These are phyloP conservation scores for Phytophthora ramorum DNA, from an alignment of 352 stramenopile genomes.

Conservation along the genomic window DNA sequence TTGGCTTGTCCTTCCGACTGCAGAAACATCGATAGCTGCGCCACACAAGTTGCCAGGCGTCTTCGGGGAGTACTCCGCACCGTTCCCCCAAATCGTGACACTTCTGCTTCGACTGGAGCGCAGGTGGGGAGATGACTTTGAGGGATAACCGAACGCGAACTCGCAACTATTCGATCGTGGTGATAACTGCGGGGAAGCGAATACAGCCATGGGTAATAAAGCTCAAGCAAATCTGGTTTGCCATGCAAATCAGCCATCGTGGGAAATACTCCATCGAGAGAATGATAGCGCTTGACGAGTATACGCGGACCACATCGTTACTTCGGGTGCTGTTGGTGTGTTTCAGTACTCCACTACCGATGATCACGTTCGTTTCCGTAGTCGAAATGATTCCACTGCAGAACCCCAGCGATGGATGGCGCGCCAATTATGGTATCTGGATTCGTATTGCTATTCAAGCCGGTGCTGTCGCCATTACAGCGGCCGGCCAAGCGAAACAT, in stretches of 20 bases:
- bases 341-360: conserved; percentile 9
- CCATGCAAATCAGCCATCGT: conserved; percentile 30
- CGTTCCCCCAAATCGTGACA: neutral
- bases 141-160: neutral
- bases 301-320: conserved; percentile 4
- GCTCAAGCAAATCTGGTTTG: conserved; percentile 20
- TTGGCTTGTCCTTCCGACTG: neutral
- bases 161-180: conserved; percentile 9
- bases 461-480: neutral
- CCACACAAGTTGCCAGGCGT: neutral
- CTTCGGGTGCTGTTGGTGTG: conserved; percentile 14
- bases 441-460: conserved; percentile 14
- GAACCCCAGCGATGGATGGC: conserved; percentile 17
- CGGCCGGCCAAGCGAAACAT: conserved; percentile 8
- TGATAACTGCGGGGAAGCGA: neutral
- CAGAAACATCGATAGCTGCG: neutral
- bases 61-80: neutral
- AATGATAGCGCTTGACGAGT: conserved; percentile 25
- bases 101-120: too few relatives aligned
- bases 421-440: conserved; percentile 22
- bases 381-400: conserved; percentile 25
- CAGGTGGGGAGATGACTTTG: neutral
- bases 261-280: conserved; percentile 33
- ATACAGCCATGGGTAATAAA: conserved; percentile 3
- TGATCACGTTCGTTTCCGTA: conserved; percentile 9